Percentiles rank a stretch among this genome's conserved stretches.
phyloP scores from a whole-genome alignment of 2,329 filamentous ascomycete genomes.

The Seiridium cupressi region DNA sequence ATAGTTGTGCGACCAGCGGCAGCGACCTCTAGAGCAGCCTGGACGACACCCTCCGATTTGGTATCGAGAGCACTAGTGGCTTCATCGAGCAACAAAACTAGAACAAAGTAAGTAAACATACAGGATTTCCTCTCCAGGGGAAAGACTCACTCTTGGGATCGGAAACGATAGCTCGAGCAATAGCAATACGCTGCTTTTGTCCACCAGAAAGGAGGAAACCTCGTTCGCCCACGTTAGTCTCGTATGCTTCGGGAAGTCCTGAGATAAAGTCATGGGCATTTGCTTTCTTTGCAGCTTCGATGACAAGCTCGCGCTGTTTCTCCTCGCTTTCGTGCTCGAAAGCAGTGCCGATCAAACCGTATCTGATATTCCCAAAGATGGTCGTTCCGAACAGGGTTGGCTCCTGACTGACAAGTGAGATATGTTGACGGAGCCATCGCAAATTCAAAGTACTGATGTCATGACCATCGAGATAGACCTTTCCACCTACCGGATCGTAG shows the following conservation, averaged over 20 bases:
- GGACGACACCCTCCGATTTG: constrained; percentile 90
- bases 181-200: constrained; percentile 95
- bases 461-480: constrained; percentile 77
- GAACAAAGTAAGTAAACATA: no score
- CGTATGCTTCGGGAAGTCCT: constrained; percentile 79
- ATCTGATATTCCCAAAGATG: constrained; percentile 86
- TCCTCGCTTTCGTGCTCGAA: constrained; percentile 69
- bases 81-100: constrained; percentile 85
- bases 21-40: constrained; percentile 85
- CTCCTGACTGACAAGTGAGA: constrained; percentile 90
- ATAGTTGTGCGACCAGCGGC: constrained; percentile 88
- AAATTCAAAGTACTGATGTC: constrained; percentile 82
- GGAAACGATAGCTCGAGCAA: constrained; percentile 85
- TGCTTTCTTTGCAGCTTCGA: constrained; percentile 81
- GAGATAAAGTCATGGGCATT: constrained; percentile 93
- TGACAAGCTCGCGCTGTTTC: constrained; percentile 67
- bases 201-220: constrained; percentile 91
- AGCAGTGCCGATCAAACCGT: constrained; percentile 83
- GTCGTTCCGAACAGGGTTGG: constrained; percentile 87
- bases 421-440: constrained; percentile 87
- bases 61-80: constrained; percentile 93
- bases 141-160: constrained; percentile 63
- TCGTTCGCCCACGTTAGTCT: constrained; percentile 93
- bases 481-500: constrained; percentile 82
- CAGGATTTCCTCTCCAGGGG: no score